A percentile compares a stretch with the other conserved stretches of the same genome.
Evolutionary conservation across 2,329 filamentous ascomycete genomes (phyloP).

Genomic region (Nemania bipapillata): DNA sequence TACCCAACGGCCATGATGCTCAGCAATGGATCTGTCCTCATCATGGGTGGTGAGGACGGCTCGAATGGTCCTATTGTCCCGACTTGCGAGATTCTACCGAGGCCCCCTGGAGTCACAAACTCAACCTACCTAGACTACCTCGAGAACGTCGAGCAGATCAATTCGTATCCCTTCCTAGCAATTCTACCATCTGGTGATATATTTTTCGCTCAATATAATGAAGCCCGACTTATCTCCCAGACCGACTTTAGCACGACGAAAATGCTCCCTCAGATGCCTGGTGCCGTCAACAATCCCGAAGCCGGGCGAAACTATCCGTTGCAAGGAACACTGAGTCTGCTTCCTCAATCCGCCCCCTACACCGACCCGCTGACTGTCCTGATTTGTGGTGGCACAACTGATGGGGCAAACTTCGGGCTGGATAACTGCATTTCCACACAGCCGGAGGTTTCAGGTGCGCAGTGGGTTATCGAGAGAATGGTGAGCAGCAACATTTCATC

Average conservation of each 20-base stretch:
- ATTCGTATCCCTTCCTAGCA: constrained; percentile 67
- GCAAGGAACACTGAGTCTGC: constrained; percentile 64
- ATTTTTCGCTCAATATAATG: constrained; percentile 69
- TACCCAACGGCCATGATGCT: constrained; percentile 65
- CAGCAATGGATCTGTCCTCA: constrained; percentile 66
- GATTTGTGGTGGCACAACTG: constrained; percentile 66
- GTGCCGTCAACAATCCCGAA: constrained; percentile 62
- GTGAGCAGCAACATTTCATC: constrained; percentile 18
- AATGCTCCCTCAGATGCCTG: constrained; percentile 65
- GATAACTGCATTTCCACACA: constrained; percentile 68
- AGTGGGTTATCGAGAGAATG: constrained; percentile 70
- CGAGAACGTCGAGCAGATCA: constrained; percentile 65
- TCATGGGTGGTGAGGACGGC: constrained; percentile 64
- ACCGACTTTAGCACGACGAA: constrained; percentile 61
- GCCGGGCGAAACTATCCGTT: constrained; percentile 68
- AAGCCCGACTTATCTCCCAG: constrained; percentile 66
- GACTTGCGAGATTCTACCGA: constrained; percentile 65
- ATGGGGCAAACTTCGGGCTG: constrained; percentile 61
- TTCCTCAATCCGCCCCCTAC: constrained; percentile 65
- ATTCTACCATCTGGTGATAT: constrained; percentile 66
- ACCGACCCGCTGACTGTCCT: constrained; percentile 62
- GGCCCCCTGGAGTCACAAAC: constrained; percentile 53
- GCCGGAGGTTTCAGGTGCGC: constrained; percentile 60
- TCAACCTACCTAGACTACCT: constrained; percentile 64
- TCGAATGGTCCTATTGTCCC: constrained; percentile 63